Conservation (phyloP, 768 basidiomycete species). For the Tephrocybe sp. region DNA sequence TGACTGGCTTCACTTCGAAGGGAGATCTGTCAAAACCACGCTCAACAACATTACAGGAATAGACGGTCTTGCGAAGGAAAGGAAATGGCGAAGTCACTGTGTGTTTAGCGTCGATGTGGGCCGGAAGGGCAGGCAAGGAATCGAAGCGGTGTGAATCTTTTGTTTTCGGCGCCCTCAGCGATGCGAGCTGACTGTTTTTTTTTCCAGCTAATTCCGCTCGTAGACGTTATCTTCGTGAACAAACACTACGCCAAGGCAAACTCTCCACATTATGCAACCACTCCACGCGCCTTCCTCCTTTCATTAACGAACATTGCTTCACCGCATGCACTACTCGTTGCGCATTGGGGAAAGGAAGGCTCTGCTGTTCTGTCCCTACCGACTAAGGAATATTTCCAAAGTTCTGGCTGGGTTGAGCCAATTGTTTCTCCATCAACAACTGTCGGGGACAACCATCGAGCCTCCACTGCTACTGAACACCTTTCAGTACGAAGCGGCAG, state of each 20-base stretch:
- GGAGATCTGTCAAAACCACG: constrained; percentile 77
- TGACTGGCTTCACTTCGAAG: constrained; percentile 88
- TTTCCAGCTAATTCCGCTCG: constrained; percentile 73
- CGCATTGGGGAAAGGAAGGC: constrained; percentile 78
- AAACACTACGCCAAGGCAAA: constrained; percentile 68
- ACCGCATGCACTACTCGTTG: constrained; percentile 77
- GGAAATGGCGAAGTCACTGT: constrained; percentile 81
- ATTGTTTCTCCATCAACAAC: constrained; percentile 24
- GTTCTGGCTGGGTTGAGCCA: constrained; percentile 76
- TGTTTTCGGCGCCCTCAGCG: constrained; percentile 3
- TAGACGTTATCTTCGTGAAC: constrained; percentile 80
- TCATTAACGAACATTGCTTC: constrained; percentile 68
- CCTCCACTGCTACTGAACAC: constrained; percentile 29
- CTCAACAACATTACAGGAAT: constrained; percentile 75
- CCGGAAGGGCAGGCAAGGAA: constrained; percentile 69
- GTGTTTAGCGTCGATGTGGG: constrained; percentile 83
- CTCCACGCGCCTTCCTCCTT: constrained; percentile 76
- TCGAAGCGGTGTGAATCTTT: constrained; percentile 65
- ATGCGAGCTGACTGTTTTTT: constrained; percentile 13
- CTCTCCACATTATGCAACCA: constrained; percentile 56
- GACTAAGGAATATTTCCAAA: constrained; percentile 84
- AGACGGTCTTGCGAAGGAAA: constrained; percentile 79
- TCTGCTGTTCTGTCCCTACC: constrained; percentile 81
- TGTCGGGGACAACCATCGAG: constrained; percentile 13
- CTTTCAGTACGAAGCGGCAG: constrained; percentile 66